Base-by-base conservation (phyloP, 2,329 filamentous ascomycete genomes). In the Pseudocercospora musae region DNA sequence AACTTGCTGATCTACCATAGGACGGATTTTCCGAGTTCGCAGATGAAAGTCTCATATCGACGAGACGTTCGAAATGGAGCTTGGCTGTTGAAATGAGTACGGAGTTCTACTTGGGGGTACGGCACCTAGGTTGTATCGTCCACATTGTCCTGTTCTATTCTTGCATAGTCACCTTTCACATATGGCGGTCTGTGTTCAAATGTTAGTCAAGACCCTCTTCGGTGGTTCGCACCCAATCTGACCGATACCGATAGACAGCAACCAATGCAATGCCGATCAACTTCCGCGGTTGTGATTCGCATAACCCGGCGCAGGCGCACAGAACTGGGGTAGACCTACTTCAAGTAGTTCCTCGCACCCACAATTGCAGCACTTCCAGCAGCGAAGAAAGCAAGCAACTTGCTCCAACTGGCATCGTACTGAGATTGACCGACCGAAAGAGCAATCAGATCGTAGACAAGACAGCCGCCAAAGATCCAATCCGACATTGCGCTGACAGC, bases 401-500 rank as follows among this genome's bases (percentile, higher is more conserved):
- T 78, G 33, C 82, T 79, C 85, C 84, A 87, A 1, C 74, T 73
- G 6, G 67, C 65, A 40, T 80, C 75, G 52, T 76, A 75, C 33
- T 85, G 81, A 7, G 82, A 73, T 65, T 87, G 85, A 0, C 85
- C 85, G 0, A 84, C 79, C 29, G 78, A 76, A 64, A 87, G 68
- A 7, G 81, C 84, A 13, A 85, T 75, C 18, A 87, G 75, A 70
- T 87, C 83, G 69, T 86, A 87, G 0, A 84, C 84, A 63, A 87
- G 71, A 68, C 85, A 85, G 0, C 80, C 82, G 0, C 84, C 85
- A 56, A 87, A 82, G 57, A 87, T 85, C 84, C 84, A 86, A 69
- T 87, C 85, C 66, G 83, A 85, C 37, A 72, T 67, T 9, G 77
- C 77, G 1, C 80, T 81, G 0, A 79, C 73, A 0, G 78, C 83